These are phyloP conservation scores for Calonectria fujianensis DNA, from an alignment of 2,329 filamentous ascomycete species.

Conservation along the genomic window DNA sequence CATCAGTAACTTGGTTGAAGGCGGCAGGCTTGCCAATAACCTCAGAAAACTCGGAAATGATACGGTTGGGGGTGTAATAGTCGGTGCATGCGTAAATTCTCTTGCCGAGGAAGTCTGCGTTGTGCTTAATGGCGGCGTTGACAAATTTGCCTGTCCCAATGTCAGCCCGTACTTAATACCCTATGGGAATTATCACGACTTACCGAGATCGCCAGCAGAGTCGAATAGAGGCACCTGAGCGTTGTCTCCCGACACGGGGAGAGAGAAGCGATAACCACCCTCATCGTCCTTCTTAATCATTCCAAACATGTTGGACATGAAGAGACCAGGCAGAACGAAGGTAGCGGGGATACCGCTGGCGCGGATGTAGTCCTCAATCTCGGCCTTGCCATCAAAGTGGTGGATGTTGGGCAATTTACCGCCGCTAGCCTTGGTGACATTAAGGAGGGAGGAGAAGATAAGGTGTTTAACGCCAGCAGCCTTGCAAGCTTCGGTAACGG, in stretches of 20 bases:
- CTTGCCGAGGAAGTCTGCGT: slow-evolving; percentile 54
- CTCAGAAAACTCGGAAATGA: slow-evolving; percentile 60
- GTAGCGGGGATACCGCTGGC: slow-evolving; percentile 67
- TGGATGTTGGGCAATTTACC: slow-evolving; percentile 62
- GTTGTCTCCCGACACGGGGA: slow-evolving; percentile 57
- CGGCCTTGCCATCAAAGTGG: slow-evolving; percentile 75
- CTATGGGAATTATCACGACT: slow-evolving; percentile 44
- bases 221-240: slow-evolving; percentile 63
- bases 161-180: fast-evolving
- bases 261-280: slow-evolving; percentile 54
- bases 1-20: slow-evolving; percentile 57
- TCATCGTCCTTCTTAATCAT: slow-evolving; percentile 56
- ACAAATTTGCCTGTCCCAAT: slow-evolving; percentile 57
- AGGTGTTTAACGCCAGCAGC: slow-evolving; percentile 66
- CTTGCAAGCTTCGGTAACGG: slow-evolving; percentile 67
- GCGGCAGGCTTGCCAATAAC: slow-evolving; percentile 59
- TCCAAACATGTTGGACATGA: slow-evolving; percentile 70
- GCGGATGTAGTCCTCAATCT: slow-evolving; percentile 75
- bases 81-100: slow-evolving; percentile 60
- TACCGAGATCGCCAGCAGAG: slow-evolving; percentile 63
- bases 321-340: slow-evolving; percentile 71
- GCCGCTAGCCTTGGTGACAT: slow-evolving; percentile 61
- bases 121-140: slow-evolving; percentile 58
- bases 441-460: slow-evolving; percentile 67
- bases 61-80: slow-evolving; percentile 59